Base-by-base conservation (phyloP, 1,284 basidiomycete species). In the Cutaneotrichosporon sp. region DNA sequence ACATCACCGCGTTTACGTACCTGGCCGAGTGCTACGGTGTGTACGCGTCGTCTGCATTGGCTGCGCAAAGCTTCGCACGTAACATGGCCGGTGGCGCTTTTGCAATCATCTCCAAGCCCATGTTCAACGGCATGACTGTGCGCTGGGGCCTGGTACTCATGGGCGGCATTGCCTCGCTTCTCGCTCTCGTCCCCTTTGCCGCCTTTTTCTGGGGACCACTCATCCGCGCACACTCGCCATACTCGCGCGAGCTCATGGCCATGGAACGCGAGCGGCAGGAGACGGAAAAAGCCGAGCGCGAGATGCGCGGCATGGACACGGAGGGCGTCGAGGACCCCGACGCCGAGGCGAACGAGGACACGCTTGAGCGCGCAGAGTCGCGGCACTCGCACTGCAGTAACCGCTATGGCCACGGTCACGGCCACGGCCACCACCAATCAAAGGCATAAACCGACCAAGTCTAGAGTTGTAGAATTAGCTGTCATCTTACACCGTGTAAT, bases 161-260 rank as follows among this genome's bases (percentile, higher is more conserved):
- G 33, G 57, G 53, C 17, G 51, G 48, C 14, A 10, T 59, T 2
- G 57, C 53, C 2, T n/a, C 51, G 2, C 8, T 51, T 4, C 59
- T 73, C 2, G 62, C 69, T 1, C 47, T 63, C 2, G 65, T 73
- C 13, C 73, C 73, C 2, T 73, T 73, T 40, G 54, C 69, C 1
- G 68, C 67, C 5, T 70, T 67, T 56, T 59, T 57, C 21, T 65
- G 65, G 36, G 73, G 69, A 1, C 69, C 72, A 0, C 39, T 56
- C 42, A 72, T 76, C 37, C 56, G 73, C 15, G 56, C 61, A 5
- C 53, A 56, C 33, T 66, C 62, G 13, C 63, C 56, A 44, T 74
- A 69, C 56, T 64, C 63, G 18, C 64, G 66, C 36, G 47, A 61
- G 36, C 54, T 73, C 22, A 70, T 73, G 66, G 60, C 59, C 36